phyloP scores from a whole-genome alignment of 441 rosid species.

The Aleurites moluccanus region DNA sequence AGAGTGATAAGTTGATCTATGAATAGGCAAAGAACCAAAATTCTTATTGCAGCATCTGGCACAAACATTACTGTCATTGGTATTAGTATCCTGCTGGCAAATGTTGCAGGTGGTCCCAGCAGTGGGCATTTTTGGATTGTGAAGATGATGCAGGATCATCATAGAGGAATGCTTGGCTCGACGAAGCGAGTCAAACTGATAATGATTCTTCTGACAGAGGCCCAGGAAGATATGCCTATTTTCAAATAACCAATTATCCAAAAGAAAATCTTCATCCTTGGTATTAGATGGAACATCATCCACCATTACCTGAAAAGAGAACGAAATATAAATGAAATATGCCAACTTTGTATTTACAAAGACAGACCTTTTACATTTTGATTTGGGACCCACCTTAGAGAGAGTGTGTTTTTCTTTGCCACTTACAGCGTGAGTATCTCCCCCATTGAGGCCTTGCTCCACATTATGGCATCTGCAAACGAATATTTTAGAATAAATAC shows the following conservation, averaged over 20 bases:
- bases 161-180: slow-evolving; percentile 77
- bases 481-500: not conserved
- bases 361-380: not conserved
- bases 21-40: slow-evolving; percentile 30
- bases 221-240: slow-evolving; percentile 55
- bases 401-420: slow-evolving; percentile 53
- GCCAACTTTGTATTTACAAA: not conserved
- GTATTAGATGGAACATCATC: slow-evolving; percentile 45
- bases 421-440: slow-evolving; percentile 30
- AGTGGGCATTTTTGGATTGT: slow-evolving; percentile 25
- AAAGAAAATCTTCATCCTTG: slow-evolving; percentile 47
- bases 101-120: slow-evolving; percentile 33
- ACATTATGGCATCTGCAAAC: slow-evolving; percentile 57
- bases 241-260: slow-evolving; percentile 48
- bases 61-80: slow-evolving; percentile 33
- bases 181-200: slow-evolving; percentile 67
- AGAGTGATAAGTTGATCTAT: slow-evolving; percentile 28
- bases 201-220: slow-evolving; percentile 53
- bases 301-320: slow-evolving; percentile 41
- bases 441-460: slow-evolving; percentile 33
- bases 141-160: slow-evolving; percentile 74
- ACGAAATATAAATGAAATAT: not conserved
- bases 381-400: slow-evolving; percentile 43
- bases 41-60: slow-evolving; percentile 38
- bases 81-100: slow-evolving; percentile 38